Conservation (phyloP, 1,284 basidiomycete species). For the Ceraceosorus guamensis region DNA sequence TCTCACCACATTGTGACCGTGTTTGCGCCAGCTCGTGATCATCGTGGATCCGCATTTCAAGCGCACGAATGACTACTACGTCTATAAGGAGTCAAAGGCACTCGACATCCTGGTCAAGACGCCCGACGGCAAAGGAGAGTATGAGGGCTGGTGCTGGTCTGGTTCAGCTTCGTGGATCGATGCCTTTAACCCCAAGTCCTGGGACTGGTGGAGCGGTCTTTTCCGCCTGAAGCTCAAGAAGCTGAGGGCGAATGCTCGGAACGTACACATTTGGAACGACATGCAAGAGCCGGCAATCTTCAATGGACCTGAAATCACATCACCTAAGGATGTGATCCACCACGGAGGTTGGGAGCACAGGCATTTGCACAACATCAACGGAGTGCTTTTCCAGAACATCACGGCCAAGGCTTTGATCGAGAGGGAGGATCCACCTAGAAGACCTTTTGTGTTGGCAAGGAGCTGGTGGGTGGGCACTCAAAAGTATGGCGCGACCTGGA, state of each 20-base stretch:
- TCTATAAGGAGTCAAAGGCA: constrained; percentile 77
- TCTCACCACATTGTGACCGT: neutral
- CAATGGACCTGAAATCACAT: constrained; percentile 95
- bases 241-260: constrained; percentile 47
- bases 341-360: constrained; percentile 94
- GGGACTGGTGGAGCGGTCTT: constrained; percentile 71
- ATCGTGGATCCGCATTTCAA: constrained; percentile 97
- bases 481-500: constrained; percentile 95
- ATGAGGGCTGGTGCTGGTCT: constrained; percentile 98
- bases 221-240: constrained; percentile 24
- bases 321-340: constrained; percentile 89
- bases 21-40: constrained; percentile 70
- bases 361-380: constrained; percentile 85
- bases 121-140: constrained; percentile 67
- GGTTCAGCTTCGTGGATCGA: constrained; percentile 94
- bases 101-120: constrained; percentile 74
- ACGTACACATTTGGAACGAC: constrained; percentile 60
- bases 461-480: constrained; percentile 94
- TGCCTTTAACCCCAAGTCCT: constrained; percentile 83
- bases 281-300: constrained; percentile 87
- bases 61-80: constrained; percentile 69
- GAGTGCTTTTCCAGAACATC: constrained; percentile 58
- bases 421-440: constrained; percentile 57
- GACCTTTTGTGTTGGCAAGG: constrained; percentile 87
- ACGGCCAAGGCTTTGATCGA: constrained; percentile 74